phyloP scores from a whole-genome alignment of 2,329 filamentous ascomycete species.

The Arthrinium phaeospermum region DNA sequence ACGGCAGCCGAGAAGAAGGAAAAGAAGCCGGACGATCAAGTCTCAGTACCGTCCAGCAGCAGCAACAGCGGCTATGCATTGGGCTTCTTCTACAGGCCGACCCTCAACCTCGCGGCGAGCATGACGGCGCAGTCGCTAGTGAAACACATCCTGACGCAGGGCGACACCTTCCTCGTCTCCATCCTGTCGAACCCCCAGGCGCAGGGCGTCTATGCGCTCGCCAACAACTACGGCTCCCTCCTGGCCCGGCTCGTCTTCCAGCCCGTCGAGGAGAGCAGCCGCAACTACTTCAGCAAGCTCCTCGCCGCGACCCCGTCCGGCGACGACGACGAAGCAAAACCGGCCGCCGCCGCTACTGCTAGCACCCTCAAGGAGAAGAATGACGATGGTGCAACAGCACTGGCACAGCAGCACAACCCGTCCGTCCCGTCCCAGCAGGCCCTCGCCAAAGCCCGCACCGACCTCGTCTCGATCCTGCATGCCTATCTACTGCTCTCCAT shows the following conservation, averaged over 20 bases:
- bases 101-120: constrained; percentile 77
- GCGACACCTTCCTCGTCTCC: constrained; percentile 87
- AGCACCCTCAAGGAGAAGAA: neutral
- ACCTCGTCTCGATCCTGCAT: constrained; percentile 69
- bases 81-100: constrained; percentile 70
- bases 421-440: constrained; percentile 33
- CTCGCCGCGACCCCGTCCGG: constrained; percentile 50
- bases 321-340: neutral
- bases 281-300: constrained; percentile 86
- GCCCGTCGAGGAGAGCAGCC: constrained; percentile 91
- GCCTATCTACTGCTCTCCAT: constrained; percentile 78
- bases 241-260: constrained; percentile 90
- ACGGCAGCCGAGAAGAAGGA: neutral
- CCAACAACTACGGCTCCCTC: constrained; percentile 92
- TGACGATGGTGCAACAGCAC: neutral
- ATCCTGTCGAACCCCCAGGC: constrained; percentile 76
- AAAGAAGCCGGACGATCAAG: neutral
- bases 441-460: constrained; percentile 50
- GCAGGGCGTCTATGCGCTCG: constrained; percentile 91
- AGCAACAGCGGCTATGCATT: constrained; percentile 50
- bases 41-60: no score
- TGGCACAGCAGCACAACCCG: neutral
- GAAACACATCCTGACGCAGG: constrained; percentile 93
- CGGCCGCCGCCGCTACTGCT: no score
- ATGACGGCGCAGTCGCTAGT: constrained; percentile 87